Conservation (phyloP, 2,329 filamentous ascomycete species). For the Leptographium galeiforme region DNA sequence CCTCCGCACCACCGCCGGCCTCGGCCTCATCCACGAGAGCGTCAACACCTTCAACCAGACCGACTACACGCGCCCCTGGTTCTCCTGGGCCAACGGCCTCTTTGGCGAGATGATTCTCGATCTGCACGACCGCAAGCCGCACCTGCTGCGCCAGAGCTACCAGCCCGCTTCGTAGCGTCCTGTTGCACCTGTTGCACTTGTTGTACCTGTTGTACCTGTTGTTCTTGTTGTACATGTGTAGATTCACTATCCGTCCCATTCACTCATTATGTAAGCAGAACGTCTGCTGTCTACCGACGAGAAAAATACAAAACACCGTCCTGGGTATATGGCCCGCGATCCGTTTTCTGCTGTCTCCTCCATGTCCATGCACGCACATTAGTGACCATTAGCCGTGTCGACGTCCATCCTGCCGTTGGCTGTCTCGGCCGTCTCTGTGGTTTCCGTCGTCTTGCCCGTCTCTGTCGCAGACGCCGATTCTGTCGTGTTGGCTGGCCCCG, state of each 20-base stretch:
- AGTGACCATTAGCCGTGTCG: background rate
- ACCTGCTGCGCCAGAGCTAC: constrained; percentile 26
- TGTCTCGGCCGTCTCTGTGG: background rate
- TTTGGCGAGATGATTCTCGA: constrained; percentile 76
- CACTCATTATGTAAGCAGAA: no score
- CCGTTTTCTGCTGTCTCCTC: background rate
- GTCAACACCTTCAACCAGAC: constrained; percentile 49
- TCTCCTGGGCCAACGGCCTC: constrained; percentile 81
- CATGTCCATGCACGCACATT: background rate
- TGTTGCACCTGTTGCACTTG: no score
- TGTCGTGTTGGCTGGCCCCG: background rate
- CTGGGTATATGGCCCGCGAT: background rate
- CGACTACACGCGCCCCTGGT: constrained; percentile 43
- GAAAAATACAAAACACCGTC: background rate
- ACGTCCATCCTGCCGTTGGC: background rate
- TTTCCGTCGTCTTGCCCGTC: background rate
- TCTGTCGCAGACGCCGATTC: background rate
- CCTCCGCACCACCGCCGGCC: constrained; percentile 55
- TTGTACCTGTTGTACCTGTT: no score
- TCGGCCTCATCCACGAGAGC: constrained; percentile 72
- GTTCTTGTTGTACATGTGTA: no score
- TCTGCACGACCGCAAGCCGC: constrained; percentile 55
- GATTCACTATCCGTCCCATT: no score
- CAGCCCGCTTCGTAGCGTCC: constrained; percentile 13
- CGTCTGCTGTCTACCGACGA: no score